phyloP scores from a whole-genome alignment of 73 alveolate genomes.

The Symbiodinium natans region DNA sequence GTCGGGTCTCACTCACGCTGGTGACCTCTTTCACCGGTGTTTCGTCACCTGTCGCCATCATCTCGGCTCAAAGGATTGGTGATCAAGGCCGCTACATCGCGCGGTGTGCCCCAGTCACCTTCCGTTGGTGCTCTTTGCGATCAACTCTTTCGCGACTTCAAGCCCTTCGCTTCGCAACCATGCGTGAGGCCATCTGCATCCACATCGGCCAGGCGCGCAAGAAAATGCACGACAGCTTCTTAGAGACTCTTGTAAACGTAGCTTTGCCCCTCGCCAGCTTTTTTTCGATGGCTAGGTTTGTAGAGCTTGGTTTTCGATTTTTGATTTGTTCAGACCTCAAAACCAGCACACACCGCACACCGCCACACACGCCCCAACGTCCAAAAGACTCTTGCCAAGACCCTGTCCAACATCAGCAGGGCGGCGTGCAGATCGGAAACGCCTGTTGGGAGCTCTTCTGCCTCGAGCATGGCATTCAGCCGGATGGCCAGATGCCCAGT shows the following conservation, averaged over 20 bases:
- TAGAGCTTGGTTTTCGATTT: neutral
- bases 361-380: neutral
- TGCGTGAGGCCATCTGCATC: slow-evolving; percentile 49
- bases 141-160: neutral
- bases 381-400: neutral
- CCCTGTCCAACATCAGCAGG: neutral
- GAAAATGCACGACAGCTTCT: too few relatives aligned
- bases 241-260: neutral
- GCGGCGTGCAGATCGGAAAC: slow-evolving; percentile 97
- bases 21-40: too few relatives aligned
- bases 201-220: slow-evolving; percentile 93
- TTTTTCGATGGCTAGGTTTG: neutral
- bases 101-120: slow-evolving; percentile 7
- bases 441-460: slow-evolving; percentile 99
- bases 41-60: too few relatives aligned
- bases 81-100: slow-evolving; percentile 37
- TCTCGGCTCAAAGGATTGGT: slow-evolving; percentile 15
- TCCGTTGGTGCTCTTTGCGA: neutral
- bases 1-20: too few relatives aligned
- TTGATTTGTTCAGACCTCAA: neutral
- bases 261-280: neutral
- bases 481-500: slow-evolving; percentile 98
- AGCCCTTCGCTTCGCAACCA: neutral
- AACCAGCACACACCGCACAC: neutral
- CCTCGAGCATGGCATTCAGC: slow-evolving; percentile 99